A percentile compares a stretch with the other conserved stretches of the same genome.
phyloP scores from a whole-genome alignment of 2,329 filamentous ascomycete species.

The Tolypocladium tundrense region DNA sequence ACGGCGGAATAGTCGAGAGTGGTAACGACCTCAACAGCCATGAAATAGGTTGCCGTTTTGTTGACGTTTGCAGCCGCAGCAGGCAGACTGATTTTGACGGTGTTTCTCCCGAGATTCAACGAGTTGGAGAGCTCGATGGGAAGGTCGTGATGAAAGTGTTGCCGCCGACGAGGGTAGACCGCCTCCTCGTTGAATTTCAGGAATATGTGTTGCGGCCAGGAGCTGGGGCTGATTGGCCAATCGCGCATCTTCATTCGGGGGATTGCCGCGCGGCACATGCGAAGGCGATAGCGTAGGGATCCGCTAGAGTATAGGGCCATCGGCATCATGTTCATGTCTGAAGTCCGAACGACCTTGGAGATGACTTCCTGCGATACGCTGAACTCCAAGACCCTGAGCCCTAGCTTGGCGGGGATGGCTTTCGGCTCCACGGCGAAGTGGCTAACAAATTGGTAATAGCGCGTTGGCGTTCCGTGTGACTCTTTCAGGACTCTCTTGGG shows the following conservation, averaged over 20 bases:
- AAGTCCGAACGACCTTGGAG: constrained; percentile 22
- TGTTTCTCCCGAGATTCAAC: constrained; percentile 51
- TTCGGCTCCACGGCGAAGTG: constrained; percentile 38
- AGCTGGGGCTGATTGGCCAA: constrained; percentile 55
- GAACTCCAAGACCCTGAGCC: constrained; percentile 37
- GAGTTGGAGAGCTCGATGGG: constrained; percentile 62
- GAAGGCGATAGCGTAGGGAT: constrained; percentile 55
- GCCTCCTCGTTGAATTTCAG: constrained; percentile 55
- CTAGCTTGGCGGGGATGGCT: constrained; percentile 21
- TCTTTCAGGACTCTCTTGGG: constrained; percentile 29
- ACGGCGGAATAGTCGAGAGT: constrained; percentile 37
- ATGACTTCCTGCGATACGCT: constrained; percentile 26
- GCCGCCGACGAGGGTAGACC: constrained; percentile 51
- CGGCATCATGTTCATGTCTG: constrained; percentile 18
- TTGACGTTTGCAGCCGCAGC: constrained; percentile 14
- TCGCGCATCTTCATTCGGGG: constrained; percentile 25
- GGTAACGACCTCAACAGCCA: constrained; percentile 63
- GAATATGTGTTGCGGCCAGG: constrained; percentile 64
- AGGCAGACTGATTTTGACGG: constrained; percentile 40
- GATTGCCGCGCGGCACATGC: constrained; percentile 39
- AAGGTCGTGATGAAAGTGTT: constrained; percentile 65
- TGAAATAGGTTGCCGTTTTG: constrained; percentile 30
- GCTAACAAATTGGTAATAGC: constrained; percentile 48
- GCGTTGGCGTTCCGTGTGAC: constrained; percentile 20
- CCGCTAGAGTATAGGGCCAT: constrained; percentile 35